Conservation (phyloP, 2,329 filamentous ascomycete genomes). For the Beauveria pseudobassiana region DNA sequence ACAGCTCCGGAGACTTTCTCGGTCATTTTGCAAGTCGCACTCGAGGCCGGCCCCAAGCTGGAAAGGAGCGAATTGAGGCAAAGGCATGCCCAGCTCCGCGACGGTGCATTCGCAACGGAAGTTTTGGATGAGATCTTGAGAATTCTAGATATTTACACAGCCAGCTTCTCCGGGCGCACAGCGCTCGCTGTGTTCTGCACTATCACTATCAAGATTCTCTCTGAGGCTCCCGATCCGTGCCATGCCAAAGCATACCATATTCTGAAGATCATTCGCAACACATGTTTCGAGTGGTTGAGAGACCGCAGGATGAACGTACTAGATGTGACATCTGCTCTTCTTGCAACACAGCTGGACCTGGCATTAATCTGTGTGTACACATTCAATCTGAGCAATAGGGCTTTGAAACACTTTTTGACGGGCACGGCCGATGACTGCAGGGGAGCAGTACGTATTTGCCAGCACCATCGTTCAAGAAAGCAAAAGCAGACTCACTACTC, state of each 20-base stretch:
- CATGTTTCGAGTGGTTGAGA: background rate
- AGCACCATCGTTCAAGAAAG: background rate
- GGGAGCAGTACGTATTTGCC: background rate
- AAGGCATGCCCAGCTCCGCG: background rate
- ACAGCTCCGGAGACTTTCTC: background rate
- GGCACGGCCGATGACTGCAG: background rate
- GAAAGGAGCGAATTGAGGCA: no score
- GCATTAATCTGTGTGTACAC: background rate
- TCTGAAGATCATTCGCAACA: background rate
- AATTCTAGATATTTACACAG: background rate
- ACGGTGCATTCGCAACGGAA: background rate
- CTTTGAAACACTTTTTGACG: background rate
- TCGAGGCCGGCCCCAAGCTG: background rate
- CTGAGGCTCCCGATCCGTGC: background rate
- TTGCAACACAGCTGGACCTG: background rate
- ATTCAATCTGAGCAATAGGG: background rate
- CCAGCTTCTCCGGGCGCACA: background rate
- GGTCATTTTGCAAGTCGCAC: background rate
- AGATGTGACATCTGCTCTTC: background rate
- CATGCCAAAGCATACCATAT: rapidly evolving
- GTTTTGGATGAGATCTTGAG: background rate
- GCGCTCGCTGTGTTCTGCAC: background rate
- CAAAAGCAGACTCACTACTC: background rate
- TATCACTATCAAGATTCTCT: background rate
- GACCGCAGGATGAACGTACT: rapidly evolving